Evolutionary conservation across 345 rosid species (phyloP).

Genomic region (Pistacia vera): DNA sequence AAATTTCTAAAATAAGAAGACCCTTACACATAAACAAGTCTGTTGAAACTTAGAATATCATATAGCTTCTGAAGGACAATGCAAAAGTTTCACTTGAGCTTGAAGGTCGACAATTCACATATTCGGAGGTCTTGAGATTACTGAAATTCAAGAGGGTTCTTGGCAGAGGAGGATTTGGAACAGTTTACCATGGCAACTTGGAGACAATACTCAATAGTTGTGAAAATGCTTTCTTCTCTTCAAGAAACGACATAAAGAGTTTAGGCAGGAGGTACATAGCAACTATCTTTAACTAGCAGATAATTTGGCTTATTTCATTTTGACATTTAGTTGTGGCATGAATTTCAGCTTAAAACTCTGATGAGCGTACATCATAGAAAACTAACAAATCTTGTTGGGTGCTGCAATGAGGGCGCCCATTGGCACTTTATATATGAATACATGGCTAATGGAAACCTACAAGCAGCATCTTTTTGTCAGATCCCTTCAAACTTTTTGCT

Average conservation of each 20-base stretch:
- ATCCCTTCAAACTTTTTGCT: background rate
- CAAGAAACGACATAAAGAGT: constrained; percentile 39
- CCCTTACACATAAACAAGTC: too few species aligned
- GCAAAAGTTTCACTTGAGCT: constrained; percentile 17
- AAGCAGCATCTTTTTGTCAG: constrained; percentile 38
- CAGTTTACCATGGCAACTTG: constrained; percentile 35
- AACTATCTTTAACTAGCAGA: background rate
- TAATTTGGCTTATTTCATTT: background rate
- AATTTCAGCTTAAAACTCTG: constrained; percentile 36
- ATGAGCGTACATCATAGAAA: constrained; percentile 46
- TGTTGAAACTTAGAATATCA: too few species aligned
- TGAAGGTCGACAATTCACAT: constrained; percentile 25
- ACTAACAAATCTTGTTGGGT: constrained; percentile 50
- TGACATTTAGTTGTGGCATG: background rate
- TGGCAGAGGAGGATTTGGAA: constrained; percentile 47
- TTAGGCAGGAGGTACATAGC: constrained; percentile 26
- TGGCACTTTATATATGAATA: constrained; percentile 52
- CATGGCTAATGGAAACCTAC: constrained; percentile 61
- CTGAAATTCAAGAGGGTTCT: constrained; percentile 35
- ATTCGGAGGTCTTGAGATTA: constrained; percentile 30
- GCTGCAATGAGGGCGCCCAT: constrained; percentile 47
- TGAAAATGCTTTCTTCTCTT: constrained; percentile 39
- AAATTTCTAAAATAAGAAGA: too few species aligned
- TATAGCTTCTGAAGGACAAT: too few species aligned
- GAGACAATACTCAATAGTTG: constrained; percentile 29